Base-by-base conservation (phyloP, 352 stramenopile species). In the Phytopythium delawarense region DNA sequence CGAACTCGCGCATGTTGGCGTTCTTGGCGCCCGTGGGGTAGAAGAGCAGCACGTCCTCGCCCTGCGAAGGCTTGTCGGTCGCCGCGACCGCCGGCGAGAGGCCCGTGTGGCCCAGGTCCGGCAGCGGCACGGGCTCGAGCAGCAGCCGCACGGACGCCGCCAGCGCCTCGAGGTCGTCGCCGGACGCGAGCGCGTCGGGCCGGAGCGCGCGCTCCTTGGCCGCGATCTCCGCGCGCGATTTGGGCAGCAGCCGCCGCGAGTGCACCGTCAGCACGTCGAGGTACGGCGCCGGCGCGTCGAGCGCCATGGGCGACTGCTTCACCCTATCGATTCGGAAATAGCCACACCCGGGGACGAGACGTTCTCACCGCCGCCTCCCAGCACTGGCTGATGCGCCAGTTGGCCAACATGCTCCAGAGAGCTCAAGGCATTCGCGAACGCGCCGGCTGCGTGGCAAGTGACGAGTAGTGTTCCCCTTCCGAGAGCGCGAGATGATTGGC, bases 21-120 rank as follows among this genome's bases (percentile, higher is more conserved):
- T 87, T 92, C 66, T 92, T 92, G 30, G 78, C 75, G 0, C 83
- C 83, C 0, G 75, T 84, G 11, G 83, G 74, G 51, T 92, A 92
- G 53, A 92, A 91, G 16, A 92, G 64, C 55, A 84, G 79, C 56
- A 78, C 48, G 4, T 83, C 75, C 13, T 69, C 69, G 30, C 63
- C 53, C 6, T 23, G 7, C 2, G 8, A 32, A 1, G 34, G 13
- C 39, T 45, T 46, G 52, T 35, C 7, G 51, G 77, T 45, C 15
- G 66, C 64, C 13, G 28, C 28, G 28, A 32, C 28, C 28, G 4
- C 28, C 28, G 28, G 28, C 28, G 28, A 4, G 2, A 92, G 56
- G 0, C 77, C 75, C 0, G 83, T 89, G 64, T 90, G 83, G 2
- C 62, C 68, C 11, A 92, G 52, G 60, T 89, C 78, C 0, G 83